Percentiles rank a stretch among this genome's conserved stretches.
These are phyloP conservation scores for Anisodus acutangulus DNA, from an alignment of 257 asterid genomes.

Conservation along the genomic window DNA sequence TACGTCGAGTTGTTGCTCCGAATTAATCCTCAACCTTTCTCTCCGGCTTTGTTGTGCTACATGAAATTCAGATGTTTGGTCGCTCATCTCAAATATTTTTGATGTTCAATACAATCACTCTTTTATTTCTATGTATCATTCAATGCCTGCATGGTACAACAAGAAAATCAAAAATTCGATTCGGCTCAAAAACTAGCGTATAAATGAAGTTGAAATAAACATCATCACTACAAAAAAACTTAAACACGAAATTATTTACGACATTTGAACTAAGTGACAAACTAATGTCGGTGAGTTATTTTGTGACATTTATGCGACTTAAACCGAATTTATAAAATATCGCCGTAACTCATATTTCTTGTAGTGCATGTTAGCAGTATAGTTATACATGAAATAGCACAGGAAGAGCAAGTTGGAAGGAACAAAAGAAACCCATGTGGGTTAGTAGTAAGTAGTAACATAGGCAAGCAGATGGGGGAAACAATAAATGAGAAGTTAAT, in stretches of 20 bases:
- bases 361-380: not conserved
- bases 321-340: no score
- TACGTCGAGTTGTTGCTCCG: conserved; percentile 25
- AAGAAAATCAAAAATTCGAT: not conserved
- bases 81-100: conserved; percentile 48
- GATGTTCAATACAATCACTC: not conserved
- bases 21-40: conserved; percentile 57
- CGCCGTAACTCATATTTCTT: no score
- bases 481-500: conserved; percentile 13
- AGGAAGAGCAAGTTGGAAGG: not conserved
- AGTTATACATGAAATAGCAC: not conserved
- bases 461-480: not conserved
- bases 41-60: conserved; percentile 82
- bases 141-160: not conserved
- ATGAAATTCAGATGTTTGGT: conserved; percentile 56
- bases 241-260: no score
- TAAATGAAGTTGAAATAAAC: not conserved
- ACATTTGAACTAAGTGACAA: no score
- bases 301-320: no score
- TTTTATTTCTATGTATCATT: not conserved
- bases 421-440: not conserved
- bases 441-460: not conserved
- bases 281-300: no score
- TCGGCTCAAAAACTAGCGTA: not conserved
- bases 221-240: not conserved